phyloP scores from a whole-genome alignment of 495 filamentous ascomycete genomes.

The Penicillium egyptiacum region DNA sequence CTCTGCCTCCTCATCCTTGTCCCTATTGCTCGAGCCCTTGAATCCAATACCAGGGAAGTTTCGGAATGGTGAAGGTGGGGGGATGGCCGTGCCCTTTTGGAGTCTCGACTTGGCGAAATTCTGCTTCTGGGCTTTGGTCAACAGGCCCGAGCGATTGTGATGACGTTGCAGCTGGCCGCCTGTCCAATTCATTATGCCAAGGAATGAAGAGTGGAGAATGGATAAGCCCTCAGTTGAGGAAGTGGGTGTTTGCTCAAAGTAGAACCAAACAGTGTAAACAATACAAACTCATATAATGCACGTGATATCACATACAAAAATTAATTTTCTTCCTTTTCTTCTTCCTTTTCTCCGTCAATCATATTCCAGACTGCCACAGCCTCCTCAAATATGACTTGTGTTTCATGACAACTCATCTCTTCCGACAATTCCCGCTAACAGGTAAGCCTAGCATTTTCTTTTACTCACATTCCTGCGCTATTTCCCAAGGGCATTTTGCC shows the following conservation, averaged over 20 bases:
- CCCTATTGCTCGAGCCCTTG: slow-evolving; percentile 7
- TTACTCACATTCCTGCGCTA: slow-evolving; percentile 8
- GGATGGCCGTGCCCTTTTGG: slow-evolving; percentile 16
- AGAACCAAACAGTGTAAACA: slow-evolving; percentile 1
- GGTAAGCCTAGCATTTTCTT: slow-evolving; percentile 15
- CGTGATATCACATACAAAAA: slow-evolving; percentile 4
- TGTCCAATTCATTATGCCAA: slow-evolving; percentile 45
- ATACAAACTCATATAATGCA: background rate
- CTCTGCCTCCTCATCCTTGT: slow-evolving; percentile 8
- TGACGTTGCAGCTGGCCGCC: slow-evolving; percentile 46
- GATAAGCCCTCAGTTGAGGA: background rate
- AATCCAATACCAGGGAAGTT: slow-evolving; percentile 14
- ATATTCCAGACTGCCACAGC: background rate
- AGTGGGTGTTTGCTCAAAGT: background rate
- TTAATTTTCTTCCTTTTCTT: background rate
- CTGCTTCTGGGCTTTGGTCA: slow-evolving; percentile 31
- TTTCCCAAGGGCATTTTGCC: background rate
- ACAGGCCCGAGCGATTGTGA: slow-evolving; percentile 27
- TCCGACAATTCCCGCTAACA: slow-evolving; percentile 12
- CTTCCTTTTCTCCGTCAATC: slow-evolving; percentile 11
- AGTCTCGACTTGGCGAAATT: slow-evolving; percentile 30
- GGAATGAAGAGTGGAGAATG: slow-evolving; percentile 1
- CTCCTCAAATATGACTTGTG: background rate
- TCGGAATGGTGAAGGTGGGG: slow-evolving; percentile 15
- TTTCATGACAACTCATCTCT: slow-evolving; percentile 8